Conservation (phyloP, 2,329 filamentous ascomycete species). For the Seiridium cupressi region DNA sequence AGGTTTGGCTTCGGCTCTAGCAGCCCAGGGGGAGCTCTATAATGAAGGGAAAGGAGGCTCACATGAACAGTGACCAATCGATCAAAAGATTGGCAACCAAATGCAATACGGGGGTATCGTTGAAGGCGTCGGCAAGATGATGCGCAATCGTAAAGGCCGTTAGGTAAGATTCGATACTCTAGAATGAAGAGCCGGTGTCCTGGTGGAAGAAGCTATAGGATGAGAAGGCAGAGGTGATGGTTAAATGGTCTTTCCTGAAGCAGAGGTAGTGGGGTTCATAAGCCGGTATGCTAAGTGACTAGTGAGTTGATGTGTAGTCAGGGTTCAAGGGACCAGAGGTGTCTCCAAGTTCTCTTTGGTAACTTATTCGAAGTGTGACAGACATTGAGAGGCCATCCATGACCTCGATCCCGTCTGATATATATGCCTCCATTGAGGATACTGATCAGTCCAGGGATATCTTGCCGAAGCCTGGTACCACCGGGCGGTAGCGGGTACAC, state of each 20-base stretch:
- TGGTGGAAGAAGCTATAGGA: not conserved
- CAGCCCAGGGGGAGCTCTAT: too few species aligned
- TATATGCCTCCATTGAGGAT: slow-evolving; percentile 7
- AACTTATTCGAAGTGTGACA: not conserved
- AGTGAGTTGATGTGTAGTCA: slow-evolving; percentile 14
- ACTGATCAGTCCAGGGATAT: not conserved
- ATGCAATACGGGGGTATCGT: too few species aligned
- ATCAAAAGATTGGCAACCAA: too few species aligned
- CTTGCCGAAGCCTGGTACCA: not conserved
- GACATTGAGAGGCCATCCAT: slow-evolving; percentile 15
- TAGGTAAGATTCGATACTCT: not conserved
- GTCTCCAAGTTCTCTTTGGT: not conserved
- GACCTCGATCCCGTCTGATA: slow-evolving; percentile 16
- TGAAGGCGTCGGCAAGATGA: not conserved
- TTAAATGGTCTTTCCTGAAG: slow-evolving; percentile 9
- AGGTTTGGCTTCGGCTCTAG: too few species aligned
- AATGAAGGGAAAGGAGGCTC: too few species aligned
- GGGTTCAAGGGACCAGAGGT: slow-evolving; percentile 6
- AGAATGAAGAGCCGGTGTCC: not conserved
- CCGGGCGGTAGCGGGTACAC: not conserved
- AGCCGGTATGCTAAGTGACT: slow-evolving; percentile 13
- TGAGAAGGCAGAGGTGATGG: not conserved
- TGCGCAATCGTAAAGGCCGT: slow-evolving; percentile 9
- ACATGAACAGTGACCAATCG: too few species aligned
- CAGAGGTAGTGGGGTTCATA: slow-evolving; percentile 15